Base-by-base conservation (phyloP, 495 filamentous ascomycete genomes). In the Podospora sp. region DNA sequence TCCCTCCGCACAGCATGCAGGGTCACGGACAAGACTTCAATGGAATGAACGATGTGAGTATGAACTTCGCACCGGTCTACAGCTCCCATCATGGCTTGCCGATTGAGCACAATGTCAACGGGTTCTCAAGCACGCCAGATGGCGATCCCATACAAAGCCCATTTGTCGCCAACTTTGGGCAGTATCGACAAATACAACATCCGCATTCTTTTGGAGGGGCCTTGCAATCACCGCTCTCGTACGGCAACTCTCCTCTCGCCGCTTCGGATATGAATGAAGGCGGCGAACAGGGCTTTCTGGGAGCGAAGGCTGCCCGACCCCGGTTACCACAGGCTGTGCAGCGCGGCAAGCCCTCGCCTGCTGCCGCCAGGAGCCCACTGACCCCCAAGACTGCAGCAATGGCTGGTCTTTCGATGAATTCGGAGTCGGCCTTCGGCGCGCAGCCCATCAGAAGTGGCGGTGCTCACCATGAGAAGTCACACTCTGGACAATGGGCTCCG, bases 131-230 rank as follows among this genome's bases (percentile, higher is more conserved):
- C 70, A 96, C 92, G 2, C 93, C 93, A 8, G 93, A 97, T 56
- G 91, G 91, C 24, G 88, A 90, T 55, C 92, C 93, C 5, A 93
- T 96, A 67, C 89, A 92, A 70, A 96, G 92, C 72, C 93, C 93
- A 0, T 97, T 93, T 69, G 84, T 90, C 26, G 86, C 92, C 58
- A 89, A 85, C 71, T 94, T 92, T 79, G 82, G 85, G 14, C 90
- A 92, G 68, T 92, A 89, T 73, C 83, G 85, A 27, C 82, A 82
- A 49, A 87, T 91, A 81, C 88, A 85, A 60, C 79, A 83, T 64
- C 82, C 84, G 18, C 80, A 86, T 25, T 75, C 82, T n/a, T 86
- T 84, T 65, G 77, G 76, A 61, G 81, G 62, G 29, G 81, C 83
- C 12, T 72, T 86, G 3, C 82, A 85, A 33, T 85, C 84, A 14